A percentile compares a stretch with the other conserved stretches of the same genome.
These are phyloP conservation scores for apple (Malus domestica) DNA, from an alignment of 306 rosid species.

Conservation along the genomic window ASM211411v1 NC_041797.1:15656501-15657000, in stretches of 20 bases:
- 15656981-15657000: constrained; percentile 73
- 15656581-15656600: constrained; percentile 80
- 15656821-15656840: not conserved
- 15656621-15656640: constrained; percentile 57
- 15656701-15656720: not conserved
- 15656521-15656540: constrained; percentile 57
- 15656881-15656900: not conserved
- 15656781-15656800: not conserved
- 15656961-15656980: constrained; percentile 84
- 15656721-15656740: not conserved
- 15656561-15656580: constrained; percentile 71
- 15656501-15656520: constrained; percentile 65
- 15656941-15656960: constrained; percentile 84
- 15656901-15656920: constrained; percentile 87
- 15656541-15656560: constrained; percentile 66
- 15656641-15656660: constrained; percentile 75
- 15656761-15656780: not conserved
- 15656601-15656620: constrained; percentile 64
- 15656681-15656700: constrained; percentile 2
- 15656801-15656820: not conserved
- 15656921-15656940: constrained; percentile 94
- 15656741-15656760: not conserved
- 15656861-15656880: not conserved
- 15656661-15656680: constrained; percentile 71
- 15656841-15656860: not conserved